Percentiles rank a stretch among this genome's conserved stretches.
These are phyloP conservation scores for Gymnopilus junonius DNA, from an alignment of 768 basidiomycete species.

Conservation along the genomic window DNA sequence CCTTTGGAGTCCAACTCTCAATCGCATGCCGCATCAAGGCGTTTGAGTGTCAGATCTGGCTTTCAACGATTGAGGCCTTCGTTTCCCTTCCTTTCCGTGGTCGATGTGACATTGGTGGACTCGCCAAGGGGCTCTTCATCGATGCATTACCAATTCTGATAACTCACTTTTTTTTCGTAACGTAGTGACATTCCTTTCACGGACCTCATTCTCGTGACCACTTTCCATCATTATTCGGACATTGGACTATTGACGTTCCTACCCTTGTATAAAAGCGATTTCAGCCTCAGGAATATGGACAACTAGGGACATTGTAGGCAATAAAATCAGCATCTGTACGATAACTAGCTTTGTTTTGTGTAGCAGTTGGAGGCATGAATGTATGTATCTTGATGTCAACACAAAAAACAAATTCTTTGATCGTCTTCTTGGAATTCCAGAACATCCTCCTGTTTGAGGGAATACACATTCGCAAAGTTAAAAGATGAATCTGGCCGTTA, in stretches of 20 bases:
- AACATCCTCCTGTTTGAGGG: too few species aligned
- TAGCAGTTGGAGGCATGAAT: too few species aligned
- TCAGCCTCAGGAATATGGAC: background rate
- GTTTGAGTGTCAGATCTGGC: background rate
- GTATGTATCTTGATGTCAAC: too few species aligned
- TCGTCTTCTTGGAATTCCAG: too few species aligned
- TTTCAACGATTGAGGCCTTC: constrained; percentile 4
- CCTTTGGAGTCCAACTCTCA: constrained; percentile 3
- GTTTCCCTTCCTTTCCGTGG: constrained; percentile 14
- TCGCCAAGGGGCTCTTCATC: too few species aligned
- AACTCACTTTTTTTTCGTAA: too few species aligned
- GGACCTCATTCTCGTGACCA: too few species aligned
- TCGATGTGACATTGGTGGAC: constrained; percentile 6
- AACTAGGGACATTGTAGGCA: background rate
- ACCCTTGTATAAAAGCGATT: background rate
- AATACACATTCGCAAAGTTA: too few species aligned
- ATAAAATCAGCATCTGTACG: background rate
- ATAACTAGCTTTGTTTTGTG: background rate
- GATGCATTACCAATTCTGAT: background rate
- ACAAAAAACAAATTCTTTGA: too few species aligned
- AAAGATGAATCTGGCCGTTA: too few species aligned
- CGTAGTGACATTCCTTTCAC: too few species aligned
- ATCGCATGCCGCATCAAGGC: background rate
- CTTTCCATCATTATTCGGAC: background rate
- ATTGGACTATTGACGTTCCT: background rate